A percentile compares a stretch with the other conserved stretches of the same genome.
phyloP scores from a whole-genome alignment of 139 green algal species.

The Haematococcus sp. region DNA sequence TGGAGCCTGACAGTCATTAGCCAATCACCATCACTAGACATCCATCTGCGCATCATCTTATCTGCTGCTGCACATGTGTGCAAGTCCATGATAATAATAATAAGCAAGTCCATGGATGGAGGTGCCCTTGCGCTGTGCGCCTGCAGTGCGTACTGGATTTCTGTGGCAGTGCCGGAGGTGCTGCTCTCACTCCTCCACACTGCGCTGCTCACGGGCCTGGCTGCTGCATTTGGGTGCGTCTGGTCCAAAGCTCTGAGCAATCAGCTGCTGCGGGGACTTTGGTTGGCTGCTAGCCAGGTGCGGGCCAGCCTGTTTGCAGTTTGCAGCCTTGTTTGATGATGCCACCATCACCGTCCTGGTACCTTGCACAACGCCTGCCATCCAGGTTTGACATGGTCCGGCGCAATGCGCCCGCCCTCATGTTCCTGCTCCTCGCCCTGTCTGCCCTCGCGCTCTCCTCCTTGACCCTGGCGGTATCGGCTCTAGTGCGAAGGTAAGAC shows the following conservation, averaged over 20 bases:
- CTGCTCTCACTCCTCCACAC: constrained; percentile 16
- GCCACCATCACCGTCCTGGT: too few relatives aligned
- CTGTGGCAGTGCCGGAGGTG: constrained; percentile 24
- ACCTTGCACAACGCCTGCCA: neutral
- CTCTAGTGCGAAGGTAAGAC: constrained; percentile 16
- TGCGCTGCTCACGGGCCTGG: constrained; percentile 15
- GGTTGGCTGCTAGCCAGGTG: too few relatives aligned
- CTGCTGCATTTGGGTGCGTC: neutral
- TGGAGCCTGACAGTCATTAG: too few relatives aligned
- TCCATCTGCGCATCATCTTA: too few relatives aligned
- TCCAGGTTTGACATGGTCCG: constrained; percentile 16
- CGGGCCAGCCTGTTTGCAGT: too few relatives aligned
- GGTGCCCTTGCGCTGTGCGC: neutral
- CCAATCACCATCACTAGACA: too few relatives aligned
- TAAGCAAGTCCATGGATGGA: too few relatives aligned
- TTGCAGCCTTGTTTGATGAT: too few relatives aligned
- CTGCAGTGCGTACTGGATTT: constrained; percentile 11
- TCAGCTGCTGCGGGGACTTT: too few relatives aligned
- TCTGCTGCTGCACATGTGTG: too few relatives aligned
- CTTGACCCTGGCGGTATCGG: constrained; percentile 1
- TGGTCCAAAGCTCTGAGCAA: too few relatives aligned
- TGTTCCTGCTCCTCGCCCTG: constrained; percentile 38
- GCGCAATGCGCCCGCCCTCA: constrained; percentile 12
- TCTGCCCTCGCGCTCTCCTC: constrained; percentile 5
- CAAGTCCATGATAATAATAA: too few relatives aligned